Evolutionary conservation across 192 early-diverging fungal genomes (phyloP).

Genomic region (Backusella liffmaniae): DNA sequence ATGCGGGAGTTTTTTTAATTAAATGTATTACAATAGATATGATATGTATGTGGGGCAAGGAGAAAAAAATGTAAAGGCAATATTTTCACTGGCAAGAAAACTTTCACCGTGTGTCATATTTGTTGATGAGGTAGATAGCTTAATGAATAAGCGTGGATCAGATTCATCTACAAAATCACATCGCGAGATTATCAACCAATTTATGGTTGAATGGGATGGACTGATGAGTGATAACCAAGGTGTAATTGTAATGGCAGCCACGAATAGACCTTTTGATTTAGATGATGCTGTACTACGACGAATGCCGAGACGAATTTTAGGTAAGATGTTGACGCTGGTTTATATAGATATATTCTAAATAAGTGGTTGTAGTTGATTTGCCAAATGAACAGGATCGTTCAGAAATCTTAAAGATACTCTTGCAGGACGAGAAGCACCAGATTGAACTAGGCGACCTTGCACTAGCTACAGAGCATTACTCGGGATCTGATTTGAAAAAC

Average conservation of each 20-base stretch:
- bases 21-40: slow-evolving; percentile 34
- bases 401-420: slow-evolving; percentile 71
- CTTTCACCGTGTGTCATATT: slow-evolving; percentile 96
- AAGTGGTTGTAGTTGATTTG: slow-evolving; percentile 65
- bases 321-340: slow-evolving; percentile 31
- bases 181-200: slow-evolving; percentile 88
- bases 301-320: slow-evolving; percentile 85
- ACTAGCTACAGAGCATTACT: slow-evolving; percentile 73
- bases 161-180: slow-evolving; percentile 57
- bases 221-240: slow-evolving; percentile 71
- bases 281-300: slow-evolving; percentile 95
- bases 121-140: slow-evolving; percentile 92
- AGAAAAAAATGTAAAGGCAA: slow-evolving; percentile 91
- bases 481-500: slow-evolving; percentile 95
- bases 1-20: background rate
- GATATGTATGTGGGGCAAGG: slow-evolving; percentile 95
- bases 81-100: slow-evolving; percentile 92
- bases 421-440: slow-evolving; percentile 76
- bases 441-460: slow-evolving; percentile 67
- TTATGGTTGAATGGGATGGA: slow-evolving; percentile 98
- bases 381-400: slow-evolving; percentile 75
- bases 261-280: slow-evolving; percentile 95
- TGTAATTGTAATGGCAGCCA: slow-evolving; percentile 88
- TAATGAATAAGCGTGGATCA: slow-evolving; percentile 72
- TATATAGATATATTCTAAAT: background rate